Evolutionary conservation across 2,329 filamentous ascomycete species (phyloP).

Genomic region (Penicillium sp.): DNA sequence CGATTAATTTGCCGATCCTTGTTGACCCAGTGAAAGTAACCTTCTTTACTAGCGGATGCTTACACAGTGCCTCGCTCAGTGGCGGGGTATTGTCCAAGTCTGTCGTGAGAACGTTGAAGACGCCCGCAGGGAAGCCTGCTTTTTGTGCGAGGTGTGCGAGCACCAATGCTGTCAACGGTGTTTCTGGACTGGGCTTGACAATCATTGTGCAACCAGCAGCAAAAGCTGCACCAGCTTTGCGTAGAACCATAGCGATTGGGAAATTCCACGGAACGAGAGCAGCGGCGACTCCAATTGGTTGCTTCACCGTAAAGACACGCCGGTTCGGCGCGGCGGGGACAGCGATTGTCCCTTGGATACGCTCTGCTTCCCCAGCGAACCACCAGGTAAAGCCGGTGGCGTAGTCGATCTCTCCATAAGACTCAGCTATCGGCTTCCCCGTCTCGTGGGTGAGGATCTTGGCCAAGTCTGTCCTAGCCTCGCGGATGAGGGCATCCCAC

Average conservation of each 20-base stretch:
- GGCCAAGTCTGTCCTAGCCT: constrained; percentile 66
- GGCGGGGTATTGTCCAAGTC: constrained; percentile 46
- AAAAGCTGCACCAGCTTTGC: constrained; percentile 70
- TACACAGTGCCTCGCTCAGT: constrained; percentile 55
- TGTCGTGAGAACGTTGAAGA: constrained; percentile 65
- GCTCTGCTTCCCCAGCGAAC: constrained; percentile 66
- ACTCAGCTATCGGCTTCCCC: constrained; percentile 62
- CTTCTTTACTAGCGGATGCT: constrained; percentile 65
- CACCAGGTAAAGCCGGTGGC: constrained; percentile 60
- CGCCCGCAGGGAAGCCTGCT: constrained; percentile 64
- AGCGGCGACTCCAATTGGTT: constrained; percentile 71
- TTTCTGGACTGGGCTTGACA: constrained; percentile 73
- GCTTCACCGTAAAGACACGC: constrained; percentile 73
- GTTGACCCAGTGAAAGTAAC: constrained; percentile 65
- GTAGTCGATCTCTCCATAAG: constrained; percentile 62
- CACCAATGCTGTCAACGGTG: constrained; percentile 61
- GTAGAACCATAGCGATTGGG: constrained; percentile 68
- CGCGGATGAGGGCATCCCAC: constrained; percentile 68
- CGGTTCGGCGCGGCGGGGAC: constrained; percentile 65
- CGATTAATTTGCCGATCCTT: constrained; percentile 66
- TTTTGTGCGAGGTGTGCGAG: constrained; percentile 58
- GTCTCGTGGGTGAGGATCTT: constrained; percentile 67
- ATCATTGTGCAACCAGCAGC: constrained; percentile 78
- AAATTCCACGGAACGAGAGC: constrained; percentile 78
- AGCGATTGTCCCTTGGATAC: constrained; percentile 66